Percentiles rank a stretch among this genome's conserved stretches.
phyloP scores from a whole-genome alignment of 805 yeast species.

The Teunomyces panamensis region DNA sequence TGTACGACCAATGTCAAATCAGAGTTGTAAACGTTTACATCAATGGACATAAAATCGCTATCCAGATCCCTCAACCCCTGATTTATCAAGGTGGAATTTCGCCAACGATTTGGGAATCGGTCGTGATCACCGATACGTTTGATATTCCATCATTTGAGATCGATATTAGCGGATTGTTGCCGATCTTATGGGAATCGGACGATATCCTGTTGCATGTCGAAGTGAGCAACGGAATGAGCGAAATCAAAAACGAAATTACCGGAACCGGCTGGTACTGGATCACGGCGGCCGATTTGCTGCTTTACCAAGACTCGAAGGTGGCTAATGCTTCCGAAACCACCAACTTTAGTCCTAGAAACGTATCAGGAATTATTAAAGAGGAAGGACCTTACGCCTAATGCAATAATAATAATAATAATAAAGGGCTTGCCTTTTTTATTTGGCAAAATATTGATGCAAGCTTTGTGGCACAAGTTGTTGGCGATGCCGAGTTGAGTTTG shows the following conservation, averaged over 20 bases:
- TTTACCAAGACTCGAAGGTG: conserved; percentile 50
- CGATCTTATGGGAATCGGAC: conserved; percentile 54
- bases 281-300: conserved; percentile 51
- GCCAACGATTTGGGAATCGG: conserved; percentile 78
- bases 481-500: conserved; percentile 37
- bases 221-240: conserved; percentile 51
- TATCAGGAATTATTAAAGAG: not conserved
- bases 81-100: conserved; percentile 80
- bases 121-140: conserved; percentile 70
- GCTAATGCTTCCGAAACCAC: conserved; percentile 39
- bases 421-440: conserved; percentile 15
- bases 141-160: conserved; percentile 69
- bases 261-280: conserved; percentile 55
- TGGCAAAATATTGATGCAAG: conserved; percentile 38
- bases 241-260: conserved; percentile 9
- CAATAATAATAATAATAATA: conserved; percentile 18
- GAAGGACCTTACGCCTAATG: not conserved
- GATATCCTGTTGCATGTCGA: conserved; percentile 41
- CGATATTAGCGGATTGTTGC: conserved; percentile 69
- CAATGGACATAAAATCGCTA: conserved; percentile 56
- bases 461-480: conserved; percentile 28
- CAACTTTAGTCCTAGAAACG: conserved; percentile 13
- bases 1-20: conserved; percentile 67
- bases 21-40: conserved; percentile 63
- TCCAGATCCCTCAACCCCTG: conserved; percentile 67